Conservation (phyloP, 805 yeast species). For the Ogataea pilisensis region DNA sequence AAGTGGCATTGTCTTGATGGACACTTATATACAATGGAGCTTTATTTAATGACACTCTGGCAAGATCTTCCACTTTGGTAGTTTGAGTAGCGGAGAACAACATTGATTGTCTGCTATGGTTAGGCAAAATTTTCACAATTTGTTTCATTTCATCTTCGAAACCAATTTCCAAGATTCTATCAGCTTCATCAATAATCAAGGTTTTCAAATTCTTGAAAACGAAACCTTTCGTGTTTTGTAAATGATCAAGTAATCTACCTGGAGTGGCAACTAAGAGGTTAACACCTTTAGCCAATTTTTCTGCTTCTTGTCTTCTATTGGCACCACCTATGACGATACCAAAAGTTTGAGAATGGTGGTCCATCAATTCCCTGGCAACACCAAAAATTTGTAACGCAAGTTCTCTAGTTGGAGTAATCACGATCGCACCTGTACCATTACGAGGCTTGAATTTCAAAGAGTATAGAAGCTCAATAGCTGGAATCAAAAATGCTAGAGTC, state of each 20-base stretch:
- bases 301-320: conserved; percentile 96
- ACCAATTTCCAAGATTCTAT: conserved; percentile 94
- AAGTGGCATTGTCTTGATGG: conserved; percentile 72
- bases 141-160: conserved; percentile 99
- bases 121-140: conserved; percentile 89
- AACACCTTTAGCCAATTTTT: conserved; percentile 89
- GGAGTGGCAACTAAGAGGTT: conserved; percentile 95
- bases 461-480: conserved; percentile 90
- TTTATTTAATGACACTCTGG: conserved; percentile 89
- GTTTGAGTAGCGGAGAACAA: conserved; percentile 99
- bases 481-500: conserved; percentile 90
- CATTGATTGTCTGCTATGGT: conserved; percentile 93
- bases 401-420: conserved; percentile 97
- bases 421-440: conserved; percentile 96
- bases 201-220: conserved; percentile 93
- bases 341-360: conserved; percentile 83
- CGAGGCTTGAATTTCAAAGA: conserved; percentile 93
- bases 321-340: conserved; percentile 99
- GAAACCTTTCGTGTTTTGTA: conserved; percentile 92
- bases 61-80: conserved; percentile 96
- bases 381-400: conserved; percentile 96
- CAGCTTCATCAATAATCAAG: conserved; percentile 95
- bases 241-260: conserved; percentile 92
- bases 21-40: conserved; percentile 95
- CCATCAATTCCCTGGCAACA: conserved; percentile 93